Evolutionary conservation across 2,329 filamentous ascomycete species (phyloP), one percentile per base, ranked within the genome.

Genomic region (Venturia pyrina): DNA sequence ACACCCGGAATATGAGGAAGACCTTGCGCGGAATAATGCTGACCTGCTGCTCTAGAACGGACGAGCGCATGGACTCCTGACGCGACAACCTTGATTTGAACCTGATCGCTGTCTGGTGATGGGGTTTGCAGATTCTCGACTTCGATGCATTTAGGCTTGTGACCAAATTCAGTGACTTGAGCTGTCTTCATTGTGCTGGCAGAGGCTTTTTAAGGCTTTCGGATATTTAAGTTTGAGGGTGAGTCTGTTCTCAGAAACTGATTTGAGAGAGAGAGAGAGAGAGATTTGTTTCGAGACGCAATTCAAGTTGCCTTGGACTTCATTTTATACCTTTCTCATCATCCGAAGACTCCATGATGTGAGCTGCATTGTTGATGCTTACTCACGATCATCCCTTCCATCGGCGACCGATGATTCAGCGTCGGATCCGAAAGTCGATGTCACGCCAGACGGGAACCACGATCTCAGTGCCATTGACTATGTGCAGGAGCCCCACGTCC

Each of bases 1-100:
- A 80, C 74, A 13, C 83, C 83, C 0, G 81, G 80, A 1, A 77
- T 73, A 70, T 85, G 82, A 0, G 83, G 85, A 0, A 83, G 78
- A 0, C 71, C 70, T 6, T 75, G 75, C 2, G 79, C 76, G 24
- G 79, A 79, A 75, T 85, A 86, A 73, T 86, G 84, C n/a, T 72
- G 76, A 1, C 84, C 84, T 1, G 78, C 68, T 21, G 83, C 84
- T 40, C 83, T 80, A 50, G 76, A 76, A 62, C 81, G 80, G 56
- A 86, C 84, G 5, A 86, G 74, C 15, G 79, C 77, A 71, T 85
- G 83, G 17, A 84, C 74, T 37, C 82, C 83, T 2, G 78, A 71
- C 15, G 82, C 82, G 61, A 82, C 70, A 67, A 87, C 77, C 68
- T 79, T 81, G 73, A 87, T 76, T 64, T 81, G 81, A 56, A 83